Conservation (phyloP, 345 rosid genomes). For the Xanthoceras sorbifolium region DNA sequence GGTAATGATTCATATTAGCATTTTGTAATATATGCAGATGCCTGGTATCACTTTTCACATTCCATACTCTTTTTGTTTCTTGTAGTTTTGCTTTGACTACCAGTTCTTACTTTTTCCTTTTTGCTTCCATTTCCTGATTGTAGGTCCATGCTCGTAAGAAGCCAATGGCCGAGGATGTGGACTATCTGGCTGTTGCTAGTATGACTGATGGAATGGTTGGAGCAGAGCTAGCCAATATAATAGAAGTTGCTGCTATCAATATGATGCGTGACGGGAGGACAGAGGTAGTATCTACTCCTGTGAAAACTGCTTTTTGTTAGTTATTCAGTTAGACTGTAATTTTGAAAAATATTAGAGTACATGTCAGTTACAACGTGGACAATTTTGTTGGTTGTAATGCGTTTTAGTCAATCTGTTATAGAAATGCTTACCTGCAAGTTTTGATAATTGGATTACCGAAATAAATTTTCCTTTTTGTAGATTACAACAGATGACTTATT, state of each 20-base stretch:
- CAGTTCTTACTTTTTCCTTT: not conserved
- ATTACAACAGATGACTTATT: constrained; percentile 91
- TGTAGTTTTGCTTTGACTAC: not conserved
- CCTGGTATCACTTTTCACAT: not conserved
- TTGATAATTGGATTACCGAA: constrained; percentile 5
- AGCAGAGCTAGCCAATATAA: constrained; percentile 93
- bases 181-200: constrained; percentile 88
- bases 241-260: constrained; percentile 88
- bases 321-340: not conserved
- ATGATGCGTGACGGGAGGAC: constrained; percentile 96
- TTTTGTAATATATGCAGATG: not conserved
- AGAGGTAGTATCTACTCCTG: constrained; percentile 51
- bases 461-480: constrained; percentile 43
- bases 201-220: constrained; percentile 98
- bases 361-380: not conserved
- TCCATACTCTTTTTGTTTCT: not conserved
- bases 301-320: constrained; percentile 4
- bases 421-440: constrained; percentile 2
- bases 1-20: constrained; percentile 41
- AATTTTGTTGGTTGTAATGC: not conserved
- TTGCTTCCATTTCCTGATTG: constrained; percentile 5
- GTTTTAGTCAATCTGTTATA: not conserved
- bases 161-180: constrained; percentile 95
- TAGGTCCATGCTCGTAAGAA: constrained; percentile 97
- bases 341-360: constrained; percentile 1